Base-by-base conservation (phyloP, 2,329 filamentous ascomycete genomes). In the Penicillium sp. region DNA sequence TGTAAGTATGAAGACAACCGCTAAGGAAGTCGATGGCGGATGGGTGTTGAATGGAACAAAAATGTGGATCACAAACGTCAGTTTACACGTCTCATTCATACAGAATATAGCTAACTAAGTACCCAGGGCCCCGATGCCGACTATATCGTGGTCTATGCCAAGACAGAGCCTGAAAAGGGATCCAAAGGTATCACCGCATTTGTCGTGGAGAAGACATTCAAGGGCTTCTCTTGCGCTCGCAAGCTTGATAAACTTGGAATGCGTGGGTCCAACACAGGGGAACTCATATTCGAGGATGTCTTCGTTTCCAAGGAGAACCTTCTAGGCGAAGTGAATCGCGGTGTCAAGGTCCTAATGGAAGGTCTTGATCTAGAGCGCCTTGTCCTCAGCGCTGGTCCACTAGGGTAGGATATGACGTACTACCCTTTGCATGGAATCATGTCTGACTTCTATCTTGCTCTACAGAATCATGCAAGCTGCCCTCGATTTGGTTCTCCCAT, bases 231-330 rank as follows among this genome's bases (percentile, higher is more conserved):
- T 66, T 93, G 92, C 71, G 88, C 92, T 7, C 86, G 92, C 65
- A 98, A 98, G 80, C 88, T 98, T 19, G 94, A 98, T 83, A 98
- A 99, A 82, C 90, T 99, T 78, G 95, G 95, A 69, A 99, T 99
- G 95, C 88, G 95, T 61, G 95, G 95, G 62, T 95, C 91, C 69
- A 97, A 97, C 79, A 98, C 95, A 0, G 95, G 95, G 71, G 95
- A 98, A 78, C 86, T 98, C 26, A 86, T 94, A 60, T 96, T 98
- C 69, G 93, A 97, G 65, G 84, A 90, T 67, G 92, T 97, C 61
- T 97, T 97, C 73, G 92, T 98, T 7, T 93, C 95, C 3, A 81
- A 83, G 8, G 90, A 90, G 71, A 92, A 96, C 75, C 79, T 97
- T 0, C 85, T 99, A 0, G 95, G 95, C 31, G 78, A 86, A 45